Conservation (phyloP, 306 rosid genomes). For the Echinosophora koreensis region DNA sequence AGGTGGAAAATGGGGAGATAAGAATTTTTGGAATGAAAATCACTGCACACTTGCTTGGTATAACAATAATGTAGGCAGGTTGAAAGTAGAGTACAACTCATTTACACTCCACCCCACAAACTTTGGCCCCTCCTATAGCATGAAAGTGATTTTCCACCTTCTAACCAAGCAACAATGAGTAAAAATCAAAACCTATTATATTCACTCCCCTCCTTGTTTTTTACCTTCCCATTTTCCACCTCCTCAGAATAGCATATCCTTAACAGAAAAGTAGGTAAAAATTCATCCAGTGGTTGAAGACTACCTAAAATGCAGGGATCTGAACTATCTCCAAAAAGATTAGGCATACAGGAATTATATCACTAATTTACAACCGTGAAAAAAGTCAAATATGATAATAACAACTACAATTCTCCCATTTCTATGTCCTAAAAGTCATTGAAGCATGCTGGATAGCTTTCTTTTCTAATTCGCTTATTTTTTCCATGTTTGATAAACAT, state of each 20-base stretch:
- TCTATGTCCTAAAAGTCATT: constrained; percentile 5
- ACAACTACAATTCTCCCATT: background rate
- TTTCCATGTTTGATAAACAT: constrained; percentile 28
- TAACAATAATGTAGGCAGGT: constrained; percentile 36
- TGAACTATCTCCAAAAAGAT: constrained; percentile 27
- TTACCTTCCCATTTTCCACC: constrained; percentile 37
- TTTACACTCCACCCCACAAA: constrained; percentile 40
- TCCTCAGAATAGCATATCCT: constrained; percentile 13
- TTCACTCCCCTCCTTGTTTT: constrained; percentile 3
- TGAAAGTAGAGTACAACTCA: constrained; percentile 13
- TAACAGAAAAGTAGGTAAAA: constrained; percentile 30
- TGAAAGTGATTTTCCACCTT: constrained; percentile 49
- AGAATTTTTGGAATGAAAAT: constrained; percentile 35
- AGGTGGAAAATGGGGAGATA: constrained; percentile 34
- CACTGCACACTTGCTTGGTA: constrained; percentile 40
- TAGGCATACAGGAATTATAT: background rate
- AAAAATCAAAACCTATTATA: constrained; percentile 29
- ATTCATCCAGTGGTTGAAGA: constrained; percentile 28
- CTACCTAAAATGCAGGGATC: constrained; percentile 25
- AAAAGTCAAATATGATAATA: constrained; percentile 1
- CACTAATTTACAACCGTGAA: constrained; percentile 16
- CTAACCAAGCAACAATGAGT: constrained; percentile 37
- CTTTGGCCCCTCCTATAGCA: constrained; percentile 36
- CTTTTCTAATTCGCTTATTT: constrained; percentile 1
- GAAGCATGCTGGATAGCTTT: constrained; percentile 18